phyloP scores from a whole-genome alignment of 768 basidiomycete genomes.

The Trametes elegans region DNA sequence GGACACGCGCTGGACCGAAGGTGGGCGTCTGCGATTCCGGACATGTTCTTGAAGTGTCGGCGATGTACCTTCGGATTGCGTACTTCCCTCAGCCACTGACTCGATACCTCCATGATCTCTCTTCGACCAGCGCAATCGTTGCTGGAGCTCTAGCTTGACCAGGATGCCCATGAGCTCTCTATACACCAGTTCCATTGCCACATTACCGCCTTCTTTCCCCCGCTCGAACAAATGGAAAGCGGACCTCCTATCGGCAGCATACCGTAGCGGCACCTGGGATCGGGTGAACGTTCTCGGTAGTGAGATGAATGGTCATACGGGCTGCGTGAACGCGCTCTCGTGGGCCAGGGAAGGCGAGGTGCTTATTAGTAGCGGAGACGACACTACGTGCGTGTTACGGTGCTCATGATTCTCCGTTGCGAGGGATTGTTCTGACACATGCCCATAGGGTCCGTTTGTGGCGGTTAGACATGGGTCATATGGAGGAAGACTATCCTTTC shows the following conservation, averaged over 20 bases:
- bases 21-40: not conserved
- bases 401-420: too few relatives aligned
- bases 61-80: not conserved
- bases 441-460: constrained; percentile 68
- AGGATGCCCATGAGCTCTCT: not conserved
- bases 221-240: constrained; percentile 13
- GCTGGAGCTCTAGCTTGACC: not conserved
- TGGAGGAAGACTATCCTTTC: constrained; percentile 57
- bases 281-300: constrained; percentile 73
- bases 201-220: not conserved
- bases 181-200: not conserved
- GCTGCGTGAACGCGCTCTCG: constrained; percentile 75
- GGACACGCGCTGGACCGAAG: too few relatives aligned
- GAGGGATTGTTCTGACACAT: not conserved
- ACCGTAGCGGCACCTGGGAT: constrained; percentile 41
- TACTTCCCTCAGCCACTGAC: too few relatives aligned
- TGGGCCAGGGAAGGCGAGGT: constrained; percentile 69
- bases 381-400: constrained; percentile 50
- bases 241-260: constrained; percentile 16
- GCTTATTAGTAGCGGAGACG: constrained; percentile 71
- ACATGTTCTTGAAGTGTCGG: constrained; percentile 1
- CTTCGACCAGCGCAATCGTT: not conserved
- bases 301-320: constrained; percentile 58
- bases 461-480: constrained; percentile 54
- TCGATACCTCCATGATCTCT: not conserved